Base-by-base conservation (phyloP, 2,329 filamentous ascomycete species). In the Dothideomycetes sp. region DNA sequence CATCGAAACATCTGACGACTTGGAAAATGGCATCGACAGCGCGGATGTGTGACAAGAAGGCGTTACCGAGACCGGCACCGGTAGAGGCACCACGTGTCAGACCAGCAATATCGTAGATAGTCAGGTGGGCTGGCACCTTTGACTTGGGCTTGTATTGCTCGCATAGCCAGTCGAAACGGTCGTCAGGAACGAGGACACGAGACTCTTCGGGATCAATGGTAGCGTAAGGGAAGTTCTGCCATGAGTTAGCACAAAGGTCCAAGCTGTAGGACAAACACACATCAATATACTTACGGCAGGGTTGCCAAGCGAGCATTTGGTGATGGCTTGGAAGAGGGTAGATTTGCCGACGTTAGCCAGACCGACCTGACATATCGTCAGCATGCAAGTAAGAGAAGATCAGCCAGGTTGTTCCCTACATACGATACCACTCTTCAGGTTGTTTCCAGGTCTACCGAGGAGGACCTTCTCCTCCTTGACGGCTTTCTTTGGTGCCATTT, bases 321-420 rank as follows among this genome's bases (percentile, higher is more conserved):
- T 98, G 68, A 98, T 95, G 62, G 91, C 87, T 74, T 98, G 93
- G 78, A 98, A 98, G 57, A 98, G 80, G 23, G 93, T 98, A 52
- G 91, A 98, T 73, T 98, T 98, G 67, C 91, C 91, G 56, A 98
- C 93, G 67, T 98, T 98, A 66, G 91, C 91, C 59, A 98, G 80
- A 69, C 91, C 91, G 67, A 98, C 87, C 87, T 94, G 64, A n/a
- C 7, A 18, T 28, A 22, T 16, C 12, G 36, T 44, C 24, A 44
- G 42, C 31, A 24, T 5, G 9, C 13, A 5, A 23, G n/a, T 12
- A 5, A 9, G 8, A 8, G 19, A 11, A 28, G 23, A n/a, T 44
- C 10, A 13, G 20, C 15, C 6, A 20, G 13, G 13, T 24, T 53
- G 49, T 46, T 49, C 50, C 54, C 49, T 54, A 93, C 91, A 79